Base-by-base conservation (phyloP, 768 basidiomycete species). In the Serendipita indica region DNA sequence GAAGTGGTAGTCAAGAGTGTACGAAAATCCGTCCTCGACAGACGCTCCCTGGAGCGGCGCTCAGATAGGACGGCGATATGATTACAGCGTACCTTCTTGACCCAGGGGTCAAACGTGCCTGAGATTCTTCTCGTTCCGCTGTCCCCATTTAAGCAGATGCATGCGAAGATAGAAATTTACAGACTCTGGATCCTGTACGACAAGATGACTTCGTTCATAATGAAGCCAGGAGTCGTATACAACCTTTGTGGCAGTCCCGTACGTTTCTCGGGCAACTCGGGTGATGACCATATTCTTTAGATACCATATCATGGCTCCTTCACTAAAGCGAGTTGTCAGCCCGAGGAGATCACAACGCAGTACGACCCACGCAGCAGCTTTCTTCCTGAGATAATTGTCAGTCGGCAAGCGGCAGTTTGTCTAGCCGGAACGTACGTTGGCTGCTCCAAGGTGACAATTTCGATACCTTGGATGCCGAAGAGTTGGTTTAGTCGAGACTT, bases 381-480 rank as follows among this genome's bases (percentile, higher is more conserved):
- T 54, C n/a, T 54, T 54, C 49, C 49, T 54, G 22, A 4, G 32
- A 54, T 7, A 16, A 3, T 22, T 54, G 32, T n/a, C 32, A 12
- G 32, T 22, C 32, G n/a, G 30, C 7, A 27, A 27, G 22, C n/a
- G n/a, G n/a, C n/a, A n/a, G n/a, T 46, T 12, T 6, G n/a, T n/a
- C 20, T 10, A 20, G 20, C n/a, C 10, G 22, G 12, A 7, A 59
- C 39, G 2, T 27, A 59, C 58, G 58, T 32, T 20, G 58, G 58
- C 34, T 59, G 20, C 10, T 59, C 39, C 6, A 39, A 6, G 7
- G 25, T 59, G 10, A 59, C 58, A 46, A 59, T 12, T 45, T 59
- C 30, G 18, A 45, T 32, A 10, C 43, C 39, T 2, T 28, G 37
- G 22, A 22, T 33, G 14, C 20, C 20, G 22, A 59, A 45, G 14